phyloP scores from a whole-genome alignment of 2,329 filamentous ascomycete species.

The Cladosporium sp. region DNA sequence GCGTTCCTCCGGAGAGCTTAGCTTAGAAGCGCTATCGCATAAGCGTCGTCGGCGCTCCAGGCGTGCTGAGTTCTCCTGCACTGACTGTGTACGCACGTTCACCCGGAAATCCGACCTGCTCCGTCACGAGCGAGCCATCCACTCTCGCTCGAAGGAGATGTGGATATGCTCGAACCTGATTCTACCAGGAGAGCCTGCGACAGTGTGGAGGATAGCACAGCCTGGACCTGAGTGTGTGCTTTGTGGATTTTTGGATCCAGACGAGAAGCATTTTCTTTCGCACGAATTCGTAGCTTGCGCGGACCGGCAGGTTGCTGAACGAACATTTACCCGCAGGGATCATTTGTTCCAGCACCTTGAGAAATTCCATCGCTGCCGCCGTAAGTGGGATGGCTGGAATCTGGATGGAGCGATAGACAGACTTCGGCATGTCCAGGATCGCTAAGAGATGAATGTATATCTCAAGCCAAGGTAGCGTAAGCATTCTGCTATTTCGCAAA shows the following conservation, averaged over 20 bases:
- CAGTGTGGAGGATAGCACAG: not conserved
- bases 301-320: slow-evolving; percentile 1
- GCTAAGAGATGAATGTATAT: not conserved
- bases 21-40: not conserved
- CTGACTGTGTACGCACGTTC: not conserved
- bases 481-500: not conserved
- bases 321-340: not conserved
- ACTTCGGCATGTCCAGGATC: not conserved
- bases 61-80: not conserved
- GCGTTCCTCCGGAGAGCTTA: not conserved
- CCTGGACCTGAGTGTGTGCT: slow-evolving; percentile 2
- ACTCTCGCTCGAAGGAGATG: not conserved
- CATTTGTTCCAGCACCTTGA: slow-evolving; percentile 13
- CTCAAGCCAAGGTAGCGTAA: not conserved
- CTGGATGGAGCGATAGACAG: slow-evolving; percentile 1
- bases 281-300: slow-evolving; percentile 10
- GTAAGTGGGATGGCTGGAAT: slow-evolving; percentile 11
- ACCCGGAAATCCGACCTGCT: not conserved
- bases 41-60: not conserved
- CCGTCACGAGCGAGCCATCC: slow-evolving; percentile 10
- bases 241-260: not conserved
- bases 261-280: slow-evolving; percentile 5
- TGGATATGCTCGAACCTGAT: slow-evolving; percentile 8
- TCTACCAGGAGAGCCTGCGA: not conserved
- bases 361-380: slow-evolving; percentile 13